Evolutionary conservation across 75 land plant species (phyloP).

Genomic region (Larix kaempferi): DNA sequence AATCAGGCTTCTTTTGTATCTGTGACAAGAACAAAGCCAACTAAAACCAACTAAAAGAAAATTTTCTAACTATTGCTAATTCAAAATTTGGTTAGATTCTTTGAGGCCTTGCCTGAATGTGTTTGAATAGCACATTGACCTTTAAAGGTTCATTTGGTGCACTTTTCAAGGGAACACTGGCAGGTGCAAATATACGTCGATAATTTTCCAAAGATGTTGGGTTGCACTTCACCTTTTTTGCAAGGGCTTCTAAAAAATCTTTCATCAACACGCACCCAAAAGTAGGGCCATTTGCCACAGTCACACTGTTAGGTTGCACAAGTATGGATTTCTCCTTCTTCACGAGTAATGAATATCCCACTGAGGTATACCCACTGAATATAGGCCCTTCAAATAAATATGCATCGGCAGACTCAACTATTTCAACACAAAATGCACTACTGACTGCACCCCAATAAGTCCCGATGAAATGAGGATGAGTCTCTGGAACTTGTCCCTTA

Average conservation of each 20-base stretch:
- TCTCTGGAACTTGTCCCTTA: conserved; percentile 37
- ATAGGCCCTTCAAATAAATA: conserved; percentile 54
- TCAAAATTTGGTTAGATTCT: background rate
- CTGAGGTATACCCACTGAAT: conserved; percentile 57
- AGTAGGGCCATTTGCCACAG: conserved; percentile 24
- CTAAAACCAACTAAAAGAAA: too few relatives aligned
- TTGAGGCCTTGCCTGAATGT: conserved; percentile 37
- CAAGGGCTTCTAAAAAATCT: conserved; percentile 36
- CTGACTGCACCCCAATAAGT: conserved; percentile 60
- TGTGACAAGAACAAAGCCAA: too few relatives aligned
- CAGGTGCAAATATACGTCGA: conserved; percentile 51
- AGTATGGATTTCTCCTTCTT: conserved; percentile 42
- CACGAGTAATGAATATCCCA: conserved; percentile 48
- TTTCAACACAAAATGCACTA: conserved; percentile 37
- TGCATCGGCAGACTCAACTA: conserved; percentile 57
- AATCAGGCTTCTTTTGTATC: too few relatives aligned
- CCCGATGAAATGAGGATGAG: conserved; percentile 44
- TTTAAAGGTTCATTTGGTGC: conserved; percentile 41
- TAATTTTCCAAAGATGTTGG: conserved; percentile 50
- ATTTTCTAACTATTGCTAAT: background rate
- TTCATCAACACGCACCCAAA: conserved; percentile 53
- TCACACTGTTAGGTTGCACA: conserved; percentile 42
- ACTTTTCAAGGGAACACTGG: conserved; percentile 30
- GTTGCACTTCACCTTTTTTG: conserved; percentile 30
- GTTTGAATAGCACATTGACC: conserved; percentile 57